phyloP scores from a whole-genome alignment of 106 monocot genomes.

The Platanthera guangdongensis region DNA sequence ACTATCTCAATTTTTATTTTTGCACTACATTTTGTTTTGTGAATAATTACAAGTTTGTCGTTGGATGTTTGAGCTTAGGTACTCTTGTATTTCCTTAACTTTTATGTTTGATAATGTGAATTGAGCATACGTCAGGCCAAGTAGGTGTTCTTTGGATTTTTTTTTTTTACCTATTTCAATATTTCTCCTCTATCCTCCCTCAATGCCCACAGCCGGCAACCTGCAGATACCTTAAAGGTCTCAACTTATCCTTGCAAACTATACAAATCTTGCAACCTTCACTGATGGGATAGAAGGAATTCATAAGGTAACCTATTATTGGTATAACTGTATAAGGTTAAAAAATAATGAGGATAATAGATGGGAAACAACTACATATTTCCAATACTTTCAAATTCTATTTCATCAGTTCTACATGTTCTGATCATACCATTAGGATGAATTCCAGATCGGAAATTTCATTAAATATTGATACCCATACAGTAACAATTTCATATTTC shows the following conservation, averaged over 20 bases:
- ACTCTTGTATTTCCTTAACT: too few species aligned
- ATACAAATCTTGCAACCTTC: neutral
- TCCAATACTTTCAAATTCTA: neutral
- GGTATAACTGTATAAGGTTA: neutral
- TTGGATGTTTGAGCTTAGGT: too few species aligned
- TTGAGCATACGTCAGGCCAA: too few species aligned
- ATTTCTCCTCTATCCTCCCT: too few species aligned
- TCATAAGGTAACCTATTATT: neutral
- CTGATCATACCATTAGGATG: neutral
- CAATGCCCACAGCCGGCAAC: too few species aligned
- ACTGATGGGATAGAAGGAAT: neutral
- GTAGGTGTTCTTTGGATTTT: too few species aligned
- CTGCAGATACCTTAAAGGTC: too few species aligned
- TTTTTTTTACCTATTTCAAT: too few species aligned
- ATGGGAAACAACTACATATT: neutral
- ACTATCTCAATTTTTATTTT: too few species aligned
- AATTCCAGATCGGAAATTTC: neutral
- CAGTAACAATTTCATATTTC: neutral
- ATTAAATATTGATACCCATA: neutral
- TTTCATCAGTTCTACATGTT: neutral
- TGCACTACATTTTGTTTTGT: too few species aligned
- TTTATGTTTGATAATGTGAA: too few species aligned
- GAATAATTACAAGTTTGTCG: too few species aligned
- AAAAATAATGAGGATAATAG: neutral
- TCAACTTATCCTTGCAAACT: neutral